Evolutionary conservation across 2,329 filamentous ascomycete genomes (phyloP).

Genomic region (Zalaria obscura): DNA sequence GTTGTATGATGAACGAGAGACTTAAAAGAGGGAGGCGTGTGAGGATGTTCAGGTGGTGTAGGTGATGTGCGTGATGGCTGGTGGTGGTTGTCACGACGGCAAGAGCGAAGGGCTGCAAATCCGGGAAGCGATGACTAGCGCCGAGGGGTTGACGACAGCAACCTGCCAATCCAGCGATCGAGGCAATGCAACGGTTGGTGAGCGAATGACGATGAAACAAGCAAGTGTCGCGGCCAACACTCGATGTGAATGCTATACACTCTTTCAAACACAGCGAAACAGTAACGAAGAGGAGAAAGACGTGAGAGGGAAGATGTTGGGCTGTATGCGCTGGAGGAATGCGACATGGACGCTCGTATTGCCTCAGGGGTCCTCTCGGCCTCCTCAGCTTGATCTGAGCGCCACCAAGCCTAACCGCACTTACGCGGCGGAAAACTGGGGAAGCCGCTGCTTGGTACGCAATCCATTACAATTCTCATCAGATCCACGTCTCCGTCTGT

Average conservation of each 20-base stretch:
- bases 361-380: neutral
- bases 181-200: slow-evolving; percentile 1
- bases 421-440: neutral
- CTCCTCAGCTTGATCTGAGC: neutral
- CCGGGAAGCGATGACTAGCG: neutral
- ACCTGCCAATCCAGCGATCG: neutral
- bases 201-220: neutral
- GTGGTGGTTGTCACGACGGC: neutral
- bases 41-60: neutral
- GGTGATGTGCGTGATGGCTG: neutral
- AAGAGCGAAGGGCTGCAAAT: neutral
- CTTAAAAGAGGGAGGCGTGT: neutral
- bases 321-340: too few species aligned
- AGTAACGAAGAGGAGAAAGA: too few species aligned
- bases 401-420: neutral
- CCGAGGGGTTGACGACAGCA: neutral
- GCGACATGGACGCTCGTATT: neutral
- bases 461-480: too few species aligned
- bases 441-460: neutral
- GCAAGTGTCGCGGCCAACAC: neutral
- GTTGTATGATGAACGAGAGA: slow-evolving; percentile 5
- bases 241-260: neutral
- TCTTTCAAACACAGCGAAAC: too few species aligned
- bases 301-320: too few species aligned
- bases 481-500: too few species aligned